These are phyloP conservation scores for Candida tetrigidarum DNA, from an alignment of 1,139 yeast species.

Conservation along the genomic window DNA sequence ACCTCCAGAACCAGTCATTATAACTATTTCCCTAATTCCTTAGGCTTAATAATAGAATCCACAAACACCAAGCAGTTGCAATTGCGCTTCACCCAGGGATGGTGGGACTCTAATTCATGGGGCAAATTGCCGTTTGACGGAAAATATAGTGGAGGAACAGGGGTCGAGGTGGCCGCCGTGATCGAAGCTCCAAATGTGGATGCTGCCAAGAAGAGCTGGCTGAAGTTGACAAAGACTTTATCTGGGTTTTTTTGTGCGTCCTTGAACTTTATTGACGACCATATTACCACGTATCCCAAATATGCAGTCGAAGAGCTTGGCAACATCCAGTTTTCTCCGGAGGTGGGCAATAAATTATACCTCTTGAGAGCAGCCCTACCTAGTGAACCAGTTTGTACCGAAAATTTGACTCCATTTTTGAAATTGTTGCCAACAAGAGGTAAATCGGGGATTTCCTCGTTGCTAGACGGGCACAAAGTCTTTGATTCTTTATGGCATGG, in stretches of 20 bases:
- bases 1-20: constrained; percentile 50
- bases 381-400: constrained; percentile 96
- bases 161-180: constrained; percentile 92
- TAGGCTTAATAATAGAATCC: constrained; percentile 75
- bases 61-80: constrained; percentile 78
- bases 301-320: constrained; percentile 19
- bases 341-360: constrained; percentile 46
- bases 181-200: constrained; percentile 64
- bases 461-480: constrained; percentile 93
- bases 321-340: constrained; percentile 18
- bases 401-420: constrained; percentile 91
- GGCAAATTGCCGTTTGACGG: constrained; percentile 83
- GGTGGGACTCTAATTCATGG: constrained; percentile 94
- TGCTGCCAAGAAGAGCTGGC: constrained; percentile 72
- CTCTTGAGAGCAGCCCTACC: constrained; percentile 88
- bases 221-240: constrained; percentile 67
- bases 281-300: constrained; percentile 77
- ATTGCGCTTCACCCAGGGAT: constrained; percentile 88
- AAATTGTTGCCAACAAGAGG: constrained; percentile 93
- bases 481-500: constrained; percentile 96
- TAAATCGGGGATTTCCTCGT: constrained; percentile 82
- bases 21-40: constrained; percentile 75
- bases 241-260: constrained; percentile 98
- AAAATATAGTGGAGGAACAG: constrained; percentile 82
- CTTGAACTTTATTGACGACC: constrained; percentile 80